Conservation (phyloP, 306 rosid species). For the Fagus crenata region DNA sequence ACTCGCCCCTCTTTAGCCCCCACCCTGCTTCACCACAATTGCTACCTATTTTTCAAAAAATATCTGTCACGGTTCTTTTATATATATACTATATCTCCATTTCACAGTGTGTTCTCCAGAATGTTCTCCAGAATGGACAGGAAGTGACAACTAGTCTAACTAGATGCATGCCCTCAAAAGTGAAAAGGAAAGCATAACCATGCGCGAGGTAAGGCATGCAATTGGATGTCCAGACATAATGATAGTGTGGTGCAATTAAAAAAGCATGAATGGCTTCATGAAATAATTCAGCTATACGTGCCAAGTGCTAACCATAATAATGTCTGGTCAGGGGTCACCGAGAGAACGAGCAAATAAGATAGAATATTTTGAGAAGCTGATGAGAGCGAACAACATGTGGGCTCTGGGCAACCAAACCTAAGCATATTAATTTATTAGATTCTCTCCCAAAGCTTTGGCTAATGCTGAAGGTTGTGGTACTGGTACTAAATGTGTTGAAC, state of each 20-base stretch:
- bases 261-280: slow-evolving; percentile 7
- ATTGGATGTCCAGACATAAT: neutral
- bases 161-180: neutral
- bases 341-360: neutral
- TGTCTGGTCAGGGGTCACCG: slow-evolving; percentile 14
- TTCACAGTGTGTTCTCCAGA: no score
- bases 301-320: slow-evolving; percentile 5
- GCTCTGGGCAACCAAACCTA: neutral
- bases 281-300: neutral
- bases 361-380: neutral
- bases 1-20: no score
- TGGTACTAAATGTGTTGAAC: no score
- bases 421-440: neutral
- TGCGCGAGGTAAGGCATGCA: neutral
- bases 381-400: neutral
- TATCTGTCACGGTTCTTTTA: no score
- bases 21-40: no score
- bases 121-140: neutral
- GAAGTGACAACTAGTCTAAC: neutral
- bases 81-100: no score
- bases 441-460: neutral
- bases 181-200: neutral
- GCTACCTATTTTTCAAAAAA: no score
- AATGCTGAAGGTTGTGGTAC: no score
- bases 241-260: neutral